Base-by-base conservation (phyloP, 805 yeast genomes). In the Starmerella tilneyi region DNA sequence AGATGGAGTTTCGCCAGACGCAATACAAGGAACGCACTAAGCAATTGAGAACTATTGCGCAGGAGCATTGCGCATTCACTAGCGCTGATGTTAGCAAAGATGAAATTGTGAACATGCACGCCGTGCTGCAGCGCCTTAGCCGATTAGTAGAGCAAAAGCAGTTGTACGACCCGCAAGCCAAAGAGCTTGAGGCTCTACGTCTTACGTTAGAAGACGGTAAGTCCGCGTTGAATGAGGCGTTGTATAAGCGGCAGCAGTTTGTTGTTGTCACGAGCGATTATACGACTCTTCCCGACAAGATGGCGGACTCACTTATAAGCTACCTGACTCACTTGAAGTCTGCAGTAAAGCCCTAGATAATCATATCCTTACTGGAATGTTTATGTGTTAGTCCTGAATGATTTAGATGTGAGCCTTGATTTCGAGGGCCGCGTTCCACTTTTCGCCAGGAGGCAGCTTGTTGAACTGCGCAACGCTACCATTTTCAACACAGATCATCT, bases 401-500 rank as follows among this genome's bases (percentile, higher is more conserved):
- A 20, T 20, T 43, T 38, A 44, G 35, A 44, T 27, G 22, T 45
- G 36, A 7, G 56, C 49, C 43, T 43, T 42, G 45, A 51, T 15
- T 4, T 35, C 33, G 22, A 53, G 39, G 12, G 45, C 16, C 13
- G 78, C 96, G 12, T 65, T 63, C 95, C 95, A 88, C 50, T 70
- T 69, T 49, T 72, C 73, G 43, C 92, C 89, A n/a, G 89, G 79
- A 41, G 67, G 62, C 54, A 92, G 69, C 20, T 63, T 65, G 20
- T 74, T 68, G 59, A 82, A 81, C 38, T 79, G 77, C 47, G 75
- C 71, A 31, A 92, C 97, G 54, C 79, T 72, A 34, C 98, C 98
- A 2, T 96, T 94, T 64, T 92, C 98, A 46, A 92, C 74, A 66
- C 98, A 92, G 47, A 92, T 76, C 97, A 92, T 89, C 37, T 79